Evolutionary conservation across 129 eudicot species (phyloP).

Genomic region (Flaveria linearis): DNA sequence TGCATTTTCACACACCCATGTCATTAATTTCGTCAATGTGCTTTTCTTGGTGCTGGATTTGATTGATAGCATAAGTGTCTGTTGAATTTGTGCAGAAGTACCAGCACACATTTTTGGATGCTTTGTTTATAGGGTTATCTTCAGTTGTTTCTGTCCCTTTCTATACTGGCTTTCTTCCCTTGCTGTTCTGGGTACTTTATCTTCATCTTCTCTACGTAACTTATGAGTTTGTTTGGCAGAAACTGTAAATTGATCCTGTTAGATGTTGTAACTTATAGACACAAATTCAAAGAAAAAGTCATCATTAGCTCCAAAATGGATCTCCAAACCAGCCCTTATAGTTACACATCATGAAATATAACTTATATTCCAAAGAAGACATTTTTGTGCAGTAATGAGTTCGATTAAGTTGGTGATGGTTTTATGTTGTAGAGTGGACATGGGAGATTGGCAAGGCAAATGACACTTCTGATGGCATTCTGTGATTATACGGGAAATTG

Average conservation of each 20-base stretch:
- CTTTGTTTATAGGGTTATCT: slow-evolving; percentile 68
- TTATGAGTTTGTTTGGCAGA: slow-evolving; percentile 5
- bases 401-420: slow-evolving; percentile 12
- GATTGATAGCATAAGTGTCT: slow-evolving; percentile 24
- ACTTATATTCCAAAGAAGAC: not conserved
- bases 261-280: not conserved
- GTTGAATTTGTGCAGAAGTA: slow-evolving; percentile 70
- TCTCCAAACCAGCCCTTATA: no score
- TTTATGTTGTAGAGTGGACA: slow-evolving; percentile 85
- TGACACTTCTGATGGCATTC: slow-evolving; percentile 89
- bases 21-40: not conserved
- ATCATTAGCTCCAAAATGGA: not conserved
- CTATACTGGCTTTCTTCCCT: slow-evolving; percentile 93
- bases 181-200: slow-evolving; percentile 86
- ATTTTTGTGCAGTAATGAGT: not conserved
- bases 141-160: slow-evolving; percentile 96
- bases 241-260: not conserved
- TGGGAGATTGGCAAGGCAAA: slow-evolving; percentile 92
- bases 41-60: not conserved
- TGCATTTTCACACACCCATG: no score
- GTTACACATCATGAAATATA: no score
- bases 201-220: slow-evolving; percentile 1
- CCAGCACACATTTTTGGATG: slow-evolving; percentile 64
- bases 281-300: no score
- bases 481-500: slow-evolving; percentile 92